These are phyloP conservation scores for Euphrasia confusa DNA, from an alignment of 257 asterid species.

Conservation along the genomic window DNA sequence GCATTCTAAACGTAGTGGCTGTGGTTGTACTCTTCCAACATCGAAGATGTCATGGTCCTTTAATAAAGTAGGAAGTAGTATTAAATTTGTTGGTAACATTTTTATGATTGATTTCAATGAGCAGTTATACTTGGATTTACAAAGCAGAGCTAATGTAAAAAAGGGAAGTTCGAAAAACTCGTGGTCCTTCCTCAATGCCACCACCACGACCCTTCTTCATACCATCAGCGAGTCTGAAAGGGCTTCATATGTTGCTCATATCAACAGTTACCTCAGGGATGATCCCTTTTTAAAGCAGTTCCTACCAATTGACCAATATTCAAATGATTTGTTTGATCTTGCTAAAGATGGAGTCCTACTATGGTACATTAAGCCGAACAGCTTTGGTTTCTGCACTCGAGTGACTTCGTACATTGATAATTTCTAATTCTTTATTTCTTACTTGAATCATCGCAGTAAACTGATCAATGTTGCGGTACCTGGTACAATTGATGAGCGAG, in stretches of 20 bases:
- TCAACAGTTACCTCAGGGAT: conserved; percentile 68
- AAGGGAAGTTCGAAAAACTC: conserved; percentile 46
- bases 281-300: conserved; percentile 64
- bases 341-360: conserved; percentile 91
- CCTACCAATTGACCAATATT: conserved; percentile 83
- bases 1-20: neutral
- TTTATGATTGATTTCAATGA: neutral
- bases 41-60: neutral
- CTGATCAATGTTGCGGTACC: conserved; percentile 95
- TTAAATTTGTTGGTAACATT: neutral
- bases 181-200: conserved; percentile 74
- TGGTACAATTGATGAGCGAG: conserved; percentile 94
- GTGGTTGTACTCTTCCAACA: neutral
- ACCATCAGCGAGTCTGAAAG: conserved; percentile 86
- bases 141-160: conserved; percentile 54
- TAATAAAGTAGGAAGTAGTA: neutral
- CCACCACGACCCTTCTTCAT: conserved; percentile 86
- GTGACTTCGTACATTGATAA: neutral
- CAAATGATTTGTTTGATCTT: conserved; percentile 71
- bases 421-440: neutral
- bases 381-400: neutral
- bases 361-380: conserved; percentile 38
- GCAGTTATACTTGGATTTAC: conserved; percentile 65
- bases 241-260: conserved; percentile 36
- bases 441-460: conserved; percentile 52